Conservation (phyloP, 352 stramenopile genomes). For the Phytopythium helicoides region DNA sequence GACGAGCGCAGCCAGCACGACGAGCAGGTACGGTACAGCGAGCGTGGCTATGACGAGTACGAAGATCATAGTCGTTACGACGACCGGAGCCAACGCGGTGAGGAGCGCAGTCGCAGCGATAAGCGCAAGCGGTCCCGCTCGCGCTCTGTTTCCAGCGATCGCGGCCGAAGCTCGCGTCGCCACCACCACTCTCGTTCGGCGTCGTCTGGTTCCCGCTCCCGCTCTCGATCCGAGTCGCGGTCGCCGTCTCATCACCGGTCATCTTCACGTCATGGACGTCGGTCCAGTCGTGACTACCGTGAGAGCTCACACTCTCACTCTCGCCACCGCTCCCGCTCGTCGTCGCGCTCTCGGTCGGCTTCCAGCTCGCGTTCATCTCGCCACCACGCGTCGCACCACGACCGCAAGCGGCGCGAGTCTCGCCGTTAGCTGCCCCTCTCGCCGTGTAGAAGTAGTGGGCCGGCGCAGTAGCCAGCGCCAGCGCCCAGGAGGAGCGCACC, state of each 20-base stretch:
- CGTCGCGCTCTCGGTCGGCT: not conserved
- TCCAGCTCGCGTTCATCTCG: conserved; percentile 2
- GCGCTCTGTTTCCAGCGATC: conserved; percentile 19
- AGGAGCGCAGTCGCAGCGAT: conserved; percentile 7
- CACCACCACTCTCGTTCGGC: conserved; percentile 33
- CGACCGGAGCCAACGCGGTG: conserved; percentile 1
- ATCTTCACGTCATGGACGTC: not conserved
- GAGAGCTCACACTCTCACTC: not conserved
- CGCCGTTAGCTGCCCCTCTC: too few relatives aligned
- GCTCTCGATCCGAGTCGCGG: conserved; percentile 20
- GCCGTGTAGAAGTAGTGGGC: too few relatives aligned
- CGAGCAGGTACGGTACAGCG: not conserved
- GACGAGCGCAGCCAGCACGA: not conserved
- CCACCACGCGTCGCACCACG: not conserved
- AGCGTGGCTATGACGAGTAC: not conserved
- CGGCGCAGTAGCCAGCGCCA: too few relatives aligned
- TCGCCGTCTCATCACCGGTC: conserved; percentile 17
- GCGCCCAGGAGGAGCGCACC: too few relatives aligned
- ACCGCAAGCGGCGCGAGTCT: not conserved
- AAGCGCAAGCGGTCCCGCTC: conserved; percentile 26
- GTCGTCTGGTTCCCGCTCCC: conserved; percentile 26
- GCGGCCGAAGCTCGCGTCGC: conserved; percentile 19
- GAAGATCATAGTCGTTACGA: not conserved
- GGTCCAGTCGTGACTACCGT: conserved; percentile 1
- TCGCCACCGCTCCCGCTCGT: not conserved